These are phyloP conservation scores for Stagonosporopsis rhizophila DNA, from an alignment of 2,329 filamentous ascomycete genomes.

Conservation along the genomic window DNA sequence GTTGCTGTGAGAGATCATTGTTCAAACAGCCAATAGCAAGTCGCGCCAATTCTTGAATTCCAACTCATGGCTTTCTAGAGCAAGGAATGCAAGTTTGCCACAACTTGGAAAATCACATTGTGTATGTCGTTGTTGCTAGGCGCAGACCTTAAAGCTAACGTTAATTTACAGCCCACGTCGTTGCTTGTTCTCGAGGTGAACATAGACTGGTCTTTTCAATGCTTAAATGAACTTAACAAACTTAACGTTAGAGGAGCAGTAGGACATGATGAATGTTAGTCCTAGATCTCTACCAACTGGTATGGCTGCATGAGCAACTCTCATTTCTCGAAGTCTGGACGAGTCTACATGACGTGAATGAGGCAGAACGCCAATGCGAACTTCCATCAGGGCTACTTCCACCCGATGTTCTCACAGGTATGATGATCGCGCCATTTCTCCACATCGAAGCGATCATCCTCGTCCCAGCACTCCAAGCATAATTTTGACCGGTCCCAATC, in stretches of 20 bases:
- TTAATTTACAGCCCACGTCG: neutral
- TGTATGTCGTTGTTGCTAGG: neutral
- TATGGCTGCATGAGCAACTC: neutral
- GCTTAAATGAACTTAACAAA: neutral
- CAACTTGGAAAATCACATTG: neutral
- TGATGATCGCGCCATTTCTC: neutral
- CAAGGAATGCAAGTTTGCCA: too few species aligned
- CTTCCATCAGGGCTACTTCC: neutral
- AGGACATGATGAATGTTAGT: neutral
- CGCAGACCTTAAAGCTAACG: neutral
- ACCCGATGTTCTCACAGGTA: neutral
- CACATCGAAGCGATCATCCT: neutral
- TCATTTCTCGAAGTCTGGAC: neutral
- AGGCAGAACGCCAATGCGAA: too few species aligned
- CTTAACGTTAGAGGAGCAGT: too few species aligned
- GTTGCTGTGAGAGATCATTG: too few species aligned
- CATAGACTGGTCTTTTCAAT: neutral
- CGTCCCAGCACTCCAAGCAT: neutral
- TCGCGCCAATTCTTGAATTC: too few species aligned
- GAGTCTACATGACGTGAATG: neutral
- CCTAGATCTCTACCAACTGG: neutral
- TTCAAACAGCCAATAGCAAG: too few species aligned
- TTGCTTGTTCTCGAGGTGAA: neutral
- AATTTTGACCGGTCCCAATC: neutral
- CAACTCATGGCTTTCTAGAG: too few species aligned